These are phyloP conservation scores for Rossbeevera mucosa DNA, from an alignment of 768 basidiomycete species.

Conservation along the genomic window DNA sequence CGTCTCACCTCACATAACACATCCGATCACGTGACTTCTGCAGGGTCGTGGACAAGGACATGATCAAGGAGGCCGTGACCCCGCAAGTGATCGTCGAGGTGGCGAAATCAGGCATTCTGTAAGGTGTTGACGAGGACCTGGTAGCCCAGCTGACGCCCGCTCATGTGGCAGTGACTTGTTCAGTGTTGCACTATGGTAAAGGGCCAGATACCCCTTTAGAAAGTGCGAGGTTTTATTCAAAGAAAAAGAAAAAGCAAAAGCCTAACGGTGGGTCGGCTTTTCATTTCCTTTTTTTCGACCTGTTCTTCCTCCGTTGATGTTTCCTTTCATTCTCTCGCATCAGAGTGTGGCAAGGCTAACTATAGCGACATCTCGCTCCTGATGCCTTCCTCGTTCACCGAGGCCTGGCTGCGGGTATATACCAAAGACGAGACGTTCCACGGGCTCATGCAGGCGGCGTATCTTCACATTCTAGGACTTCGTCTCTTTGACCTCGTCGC, in stretches of 20 bases:
- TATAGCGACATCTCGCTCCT: conserved; percentile 60
- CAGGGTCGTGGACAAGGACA: conserved; percentile 42
- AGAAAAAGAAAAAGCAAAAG: conserved; percentile 56
- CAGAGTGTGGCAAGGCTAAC: conserved; percentile 43
- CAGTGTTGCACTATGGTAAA: conserved; percentile 76
- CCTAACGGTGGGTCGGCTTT: conserved; percentile 46
- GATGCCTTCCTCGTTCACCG: conserved; percentile 62
- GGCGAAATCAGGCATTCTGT: conserved; percentile 29
- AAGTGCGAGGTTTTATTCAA: conserved; percentile 72
- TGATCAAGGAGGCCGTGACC: conserved; percentile 32
- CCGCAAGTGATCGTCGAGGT: conserved; percentile 41
- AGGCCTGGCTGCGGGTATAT: conserved; percentile 65
- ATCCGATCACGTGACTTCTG: conserved; percentile 65
- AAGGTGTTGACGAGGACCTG: conserved; percentile 24
- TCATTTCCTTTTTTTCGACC: neutral
- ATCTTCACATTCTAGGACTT: conserved; percentile 41
- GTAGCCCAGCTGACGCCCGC: conserved; percentile 36
- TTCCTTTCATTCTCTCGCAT: neutral
- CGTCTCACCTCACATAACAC: conserved; percentile 29
- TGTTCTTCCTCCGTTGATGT: neutral
- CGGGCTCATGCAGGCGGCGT: conserved; percentile 66
- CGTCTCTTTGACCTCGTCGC: neutral
- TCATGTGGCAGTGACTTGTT: conserved; percentile 61
- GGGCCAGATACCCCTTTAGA: conserved; percentile 64
- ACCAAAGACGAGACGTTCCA: conserved; percentile 56